These are phyloP conservation scores for Pyrenula aspistea DNA, from an alignment of 495 filamentous ascomycete species.

Conservation along the genomic window DNA sequence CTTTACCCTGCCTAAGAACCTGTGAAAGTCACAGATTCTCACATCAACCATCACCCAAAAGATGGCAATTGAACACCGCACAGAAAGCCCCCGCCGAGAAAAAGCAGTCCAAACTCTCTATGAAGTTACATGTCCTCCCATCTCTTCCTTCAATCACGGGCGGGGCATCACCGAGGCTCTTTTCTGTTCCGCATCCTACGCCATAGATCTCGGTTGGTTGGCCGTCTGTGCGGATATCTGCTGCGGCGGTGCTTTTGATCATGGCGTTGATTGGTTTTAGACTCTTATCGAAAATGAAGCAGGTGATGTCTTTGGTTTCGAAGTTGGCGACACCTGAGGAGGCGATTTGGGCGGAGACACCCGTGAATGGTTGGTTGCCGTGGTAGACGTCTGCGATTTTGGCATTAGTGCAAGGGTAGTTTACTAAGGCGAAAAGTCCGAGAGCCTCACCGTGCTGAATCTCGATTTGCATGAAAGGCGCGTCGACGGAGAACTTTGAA, in stretches of 20 bases:
- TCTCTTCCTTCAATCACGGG: background rate
- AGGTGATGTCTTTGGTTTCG: background rate
- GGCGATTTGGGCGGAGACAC: background rate
- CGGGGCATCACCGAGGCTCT: background rate
- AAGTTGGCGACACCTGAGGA: background rate
- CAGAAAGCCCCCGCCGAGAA: background rate
- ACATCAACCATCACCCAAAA: too few relatives aligned
- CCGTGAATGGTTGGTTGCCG: background rate
- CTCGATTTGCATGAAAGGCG: background rate
- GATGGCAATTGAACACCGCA: too few relatives aligned
- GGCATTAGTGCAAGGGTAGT: too few relatives aligned
- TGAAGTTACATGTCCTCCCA: background rate
- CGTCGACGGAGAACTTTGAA: background rate
- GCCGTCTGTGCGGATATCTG: background rate
- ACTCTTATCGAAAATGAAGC: background rate
- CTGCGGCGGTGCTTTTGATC: background rate
- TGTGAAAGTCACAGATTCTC: too few relatives aligned
- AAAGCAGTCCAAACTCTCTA: background rate
- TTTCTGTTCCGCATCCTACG: background rate
- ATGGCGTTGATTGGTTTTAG: background rate
- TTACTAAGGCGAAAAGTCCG: too few relatives aligned
- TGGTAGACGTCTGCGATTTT: background rate
- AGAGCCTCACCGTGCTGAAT: background rate
- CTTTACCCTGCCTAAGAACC: too few relatives aligned
- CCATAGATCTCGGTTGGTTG: background rate